Base-by-base conservation (phyloP, 345 rosid genomes). In the Lepidium sativum region DNA sequence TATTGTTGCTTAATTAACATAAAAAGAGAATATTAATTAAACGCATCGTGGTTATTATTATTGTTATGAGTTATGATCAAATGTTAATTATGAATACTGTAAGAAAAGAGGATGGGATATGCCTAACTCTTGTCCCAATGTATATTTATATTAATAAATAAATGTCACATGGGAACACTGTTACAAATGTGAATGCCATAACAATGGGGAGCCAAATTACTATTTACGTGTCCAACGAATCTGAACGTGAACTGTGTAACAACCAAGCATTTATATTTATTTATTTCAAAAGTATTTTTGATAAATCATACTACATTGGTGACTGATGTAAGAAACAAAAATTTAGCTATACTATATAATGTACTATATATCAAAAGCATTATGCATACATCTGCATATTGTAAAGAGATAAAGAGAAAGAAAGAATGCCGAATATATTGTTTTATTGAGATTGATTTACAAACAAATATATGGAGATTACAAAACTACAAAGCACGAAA, bases 131-230 rank as follows among this genome's bases (percentile, higher is more conserved):
- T 54, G 51, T 55, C 10, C 57, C 68, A 43, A 38, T 53, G 56
- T 16, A 53, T 17, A 37, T 27, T 25, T 39, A 40, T 12, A 47
- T 15, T 41, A 14, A 31, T 9, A 48, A 58, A 62, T 16, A 27
- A 27, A 69, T 54, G 64, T 61, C 69, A 54, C 63, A 63, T 54
- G 69, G 51, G 57, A 52, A 69, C 31, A 5, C 61, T 10, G 6
- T 29, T 53, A 16, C 31, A 53, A 16, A 70, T 37, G 51, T 11
- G 38, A 51, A 42, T 69, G 75, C 69, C 75, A 55, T 45, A 44
- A 37, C 63, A 70, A 62, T 37, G 63, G 75, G 69, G 75, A 62
- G 69, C 69, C 69, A 70, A 44, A 44, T 45, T 44, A 62, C 63
- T 61, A 31, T 62, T 17, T 14, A 62, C 68, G 67, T 70, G 56